Evolutionary conservation across 306 rosid species (phyloP), one percentile per base, ranked within the genome.

Genomic region (Cucurbita pepo): DNA sequence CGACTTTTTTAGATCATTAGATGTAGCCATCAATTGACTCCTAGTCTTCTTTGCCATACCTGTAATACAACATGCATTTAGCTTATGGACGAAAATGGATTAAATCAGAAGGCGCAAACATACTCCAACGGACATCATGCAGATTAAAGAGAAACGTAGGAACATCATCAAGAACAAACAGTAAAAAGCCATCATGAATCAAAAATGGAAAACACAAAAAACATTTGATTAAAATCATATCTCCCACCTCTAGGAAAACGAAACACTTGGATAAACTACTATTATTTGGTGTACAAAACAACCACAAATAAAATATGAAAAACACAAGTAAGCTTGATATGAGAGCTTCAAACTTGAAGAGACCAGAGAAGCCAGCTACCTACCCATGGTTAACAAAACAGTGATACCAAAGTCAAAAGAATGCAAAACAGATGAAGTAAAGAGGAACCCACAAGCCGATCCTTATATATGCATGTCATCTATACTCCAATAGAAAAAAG

Each of bases 31-130:
- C 12, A 64, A 75, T 37, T 62, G 50, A 34, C 44, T 75, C 56
- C 59, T 34, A 34, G 56, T 75, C 51, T 61, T 60, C 71, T 45
- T 75, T 22, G 71, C 71, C 78, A 45, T 60, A 4, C 60, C 78
- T 75, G 6, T 48, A n/a, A 75, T 16, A 51, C 55, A 75, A 47
- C 36, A 62, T 43, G 51, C 22, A 40, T 47, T 57, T 48, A 69
- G 57, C 4, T 69, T 1, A 25, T 14, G 18, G 53, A 64, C 8
- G 15, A 41, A 41, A 41, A 64, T 18, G 37, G 71, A 34, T 63
- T 4, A 63, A 63, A n/a, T 22, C 37, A 45, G 13, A 21, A 44
- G 45, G 37, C 2, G 57, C 0, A 13, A 48, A 40, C 13, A 7
- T 4, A 48, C 54, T 30, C 14, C 41, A 22, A 21, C 0, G 72